Percentiles rank a stretch among this genome's conserved stretches.
phyloP scores from a whole-genome alignment of 2,329 filamentous ascomycete genomes.

The Colletotrichum shisoi region DNA sequence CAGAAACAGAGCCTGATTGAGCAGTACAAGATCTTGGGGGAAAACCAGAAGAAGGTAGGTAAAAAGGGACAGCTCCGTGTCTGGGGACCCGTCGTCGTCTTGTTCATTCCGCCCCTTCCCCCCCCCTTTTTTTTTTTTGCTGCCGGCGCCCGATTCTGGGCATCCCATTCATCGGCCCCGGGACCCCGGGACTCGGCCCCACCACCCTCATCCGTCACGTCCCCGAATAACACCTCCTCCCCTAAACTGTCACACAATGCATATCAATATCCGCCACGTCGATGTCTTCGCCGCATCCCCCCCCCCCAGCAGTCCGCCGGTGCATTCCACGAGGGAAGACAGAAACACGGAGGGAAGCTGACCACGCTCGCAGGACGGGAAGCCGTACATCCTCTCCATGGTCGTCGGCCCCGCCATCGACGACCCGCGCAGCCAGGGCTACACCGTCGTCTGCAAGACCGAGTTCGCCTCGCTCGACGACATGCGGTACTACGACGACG shows the following conservation, averaged over 20 bases:
- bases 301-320: neutral
- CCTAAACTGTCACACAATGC: neutral
- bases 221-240: neutral
- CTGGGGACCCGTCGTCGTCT: neutral
- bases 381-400: slow-evolving; percentile 71
- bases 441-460: slow-evolving; percentile 69
- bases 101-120: slow-evolving; percentile 1
- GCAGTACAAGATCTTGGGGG: slow-evolving; percentile 54
- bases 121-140: neutral
- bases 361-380: slow-evolving; percentile 64
- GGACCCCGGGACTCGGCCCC: slow-evolving; percentile 1
- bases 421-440: slow-evolving; percentile 70
- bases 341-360: neutral
- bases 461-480: slow-evolving; percentile 71
- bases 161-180: neutral
- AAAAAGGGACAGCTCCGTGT: neutral
- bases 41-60: slow-evolving; percentile 55
- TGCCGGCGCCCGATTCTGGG: neutral
- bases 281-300: neutral
- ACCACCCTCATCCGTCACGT: neutral
- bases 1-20: slow-evolving; percentile 56
- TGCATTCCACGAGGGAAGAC: neutral
- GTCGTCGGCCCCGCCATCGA: slow-evolving; percentile 62
- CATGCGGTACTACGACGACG: slow-evolving; percentile 73
- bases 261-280: too few relatives aligned